Percentiles rank a stretch among this genome's conserved stretches.
phyloP scores from a whole-genome alignment of 2,329 filamentous ascomycete species.

The Podosphaera fusca region DNA sequence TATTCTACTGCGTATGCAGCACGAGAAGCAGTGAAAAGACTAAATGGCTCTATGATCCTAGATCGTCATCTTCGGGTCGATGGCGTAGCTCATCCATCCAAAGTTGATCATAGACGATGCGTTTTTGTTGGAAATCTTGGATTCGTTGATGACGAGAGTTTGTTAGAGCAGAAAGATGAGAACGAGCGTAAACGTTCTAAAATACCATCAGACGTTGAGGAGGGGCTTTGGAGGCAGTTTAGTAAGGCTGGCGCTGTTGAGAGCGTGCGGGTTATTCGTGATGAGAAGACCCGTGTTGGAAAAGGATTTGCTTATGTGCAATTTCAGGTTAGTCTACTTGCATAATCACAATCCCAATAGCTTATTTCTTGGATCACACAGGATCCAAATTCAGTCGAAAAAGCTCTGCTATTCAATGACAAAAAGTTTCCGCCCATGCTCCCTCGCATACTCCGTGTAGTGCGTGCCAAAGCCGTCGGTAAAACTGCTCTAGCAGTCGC shows the following conservation, averaged over 20 bases:
- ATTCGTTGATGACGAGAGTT: constrained; percentile 80
- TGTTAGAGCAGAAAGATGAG: constrained; percentile 40
- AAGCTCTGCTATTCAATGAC: constrained; percentile 66
- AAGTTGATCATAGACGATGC: constrained; percentile 66
- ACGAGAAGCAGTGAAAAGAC: constrained; percentile 46
- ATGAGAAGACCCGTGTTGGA: constrained; percentile 73
- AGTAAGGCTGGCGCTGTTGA: constrained; percentile 61
- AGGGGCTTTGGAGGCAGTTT: constrained; percentile 76
- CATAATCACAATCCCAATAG: not conserved
- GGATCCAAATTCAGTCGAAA: constrained; percentile 71
- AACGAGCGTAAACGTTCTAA: constrained; percentile 52
- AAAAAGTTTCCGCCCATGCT: constrained; percentile 90
- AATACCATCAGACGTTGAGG: constrained; percentile 65
- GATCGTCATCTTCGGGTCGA: constrained; percentile 80
- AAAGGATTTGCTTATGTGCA: constrained; percentile 98
- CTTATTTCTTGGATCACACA: constrained; percentile 15
- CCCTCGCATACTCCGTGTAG: constrained; percentile 69
- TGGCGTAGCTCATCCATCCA: constrained; percentile 66
- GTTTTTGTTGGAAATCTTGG: constrained; percentile 92
- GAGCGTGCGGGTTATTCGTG: constrained; percentile 77
- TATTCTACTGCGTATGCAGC: constrained; percentile 57
- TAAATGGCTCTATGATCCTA: constrained; percentile 70
- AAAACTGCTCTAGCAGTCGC: constrained; percentile 16
- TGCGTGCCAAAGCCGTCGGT: constrained; percentile 35
- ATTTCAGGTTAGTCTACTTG: constrained; percentile 38